These are phyloP conservation scores for Strobilomyces echinocephalus DNA, from an alignment of 768 basidiomycete species.

Conservation along the genomic window DNA sequence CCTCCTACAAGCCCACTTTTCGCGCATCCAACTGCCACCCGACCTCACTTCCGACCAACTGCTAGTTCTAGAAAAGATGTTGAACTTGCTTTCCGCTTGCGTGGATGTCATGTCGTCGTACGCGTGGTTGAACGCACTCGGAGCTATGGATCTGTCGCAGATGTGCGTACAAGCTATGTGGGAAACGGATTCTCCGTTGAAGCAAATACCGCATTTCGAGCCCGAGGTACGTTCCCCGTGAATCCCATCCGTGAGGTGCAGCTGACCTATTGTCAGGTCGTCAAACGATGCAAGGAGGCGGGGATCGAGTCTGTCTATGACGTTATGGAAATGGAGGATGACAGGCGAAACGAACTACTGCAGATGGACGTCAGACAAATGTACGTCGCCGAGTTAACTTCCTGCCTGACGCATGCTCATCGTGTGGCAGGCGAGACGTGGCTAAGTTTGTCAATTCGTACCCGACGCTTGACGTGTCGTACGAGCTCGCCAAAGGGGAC, in stretches of 20 bases:
- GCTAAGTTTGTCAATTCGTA: slow-evolving; percentile 96
- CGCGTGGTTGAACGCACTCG: slow-evolving; percentile 88
- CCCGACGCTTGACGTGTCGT: slow-evolving; percentile 89
- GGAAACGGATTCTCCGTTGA: slow-evolving; percentile 94
- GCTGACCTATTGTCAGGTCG: slow-evolving; percentile 42
- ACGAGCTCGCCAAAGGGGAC: slow-evolving; percentile 81
- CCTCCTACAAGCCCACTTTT: slow-evolving; percentile 94
- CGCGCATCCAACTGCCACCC: slow-evolving; percentile 83
- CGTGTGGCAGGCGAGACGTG: slow-evolving; percentile 71
- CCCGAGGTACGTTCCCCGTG: slow-evolving; percentile 50
- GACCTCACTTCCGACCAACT: slow-evolving; percentile 92
- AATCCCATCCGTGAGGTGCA: neutral
- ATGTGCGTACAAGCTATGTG: slow-evolving; percentile 99
- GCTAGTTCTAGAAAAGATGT: slow-evolving; percentile 81
- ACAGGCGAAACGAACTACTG: slow-evolving; percentile 72
- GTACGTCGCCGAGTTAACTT: slow-evolving; percentile 42
- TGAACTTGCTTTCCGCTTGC: slow-evolving; percentile 88
- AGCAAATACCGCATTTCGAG: slow-evolving; percentile 96
- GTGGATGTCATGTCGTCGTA: slow-evolving; percentile 99
- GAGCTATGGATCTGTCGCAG: slow-evolving; percentile 96
- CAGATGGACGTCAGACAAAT: slow-evolving; percentile 85
- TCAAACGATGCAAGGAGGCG: slow-evolving; percentile 80
- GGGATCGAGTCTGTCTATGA: slow-evolving; percentile 91
- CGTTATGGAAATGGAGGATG: slow-evolving; percentile 98
- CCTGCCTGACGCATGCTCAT: neutral